Base-by-base conservation (phyloP, 2,329 filamentous ascomycete genomes). In the Beauveria scarabaeidicola region DNA sequence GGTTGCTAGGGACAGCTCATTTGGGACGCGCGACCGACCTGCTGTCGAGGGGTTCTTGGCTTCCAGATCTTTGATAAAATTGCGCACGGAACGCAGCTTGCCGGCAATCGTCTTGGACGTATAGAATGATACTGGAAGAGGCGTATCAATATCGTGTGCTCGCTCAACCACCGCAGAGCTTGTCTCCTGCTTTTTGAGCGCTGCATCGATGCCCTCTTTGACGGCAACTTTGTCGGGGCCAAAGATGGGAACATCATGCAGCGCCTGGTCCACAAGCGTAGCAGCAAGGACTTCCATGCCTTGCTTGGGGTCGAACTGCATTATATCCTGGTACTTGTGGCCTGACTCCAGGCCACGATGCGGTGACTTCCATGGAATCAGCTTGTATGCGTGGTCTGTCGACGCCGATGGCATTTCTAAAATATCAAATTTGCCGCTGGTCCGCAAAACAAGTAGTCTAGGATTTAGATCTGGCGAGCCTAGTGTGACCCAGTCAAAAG, bases 401-500 rank as follows among this genome's bases (percentile, higher is more conserved):
- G 82, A 82, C 60, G 78, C 77, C 1, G 82, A 81, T 5, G 85
- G 83, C 66, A 83, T 81, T 63, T 86, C 81, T 27, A 87, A 68
- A 19, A 88, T 83, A 32, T 85, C 82, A 66, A 86, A 84, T 15
- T 74, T 75, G 19, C 84, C 83, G 63, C 81, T 86, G 38, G 82
- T 82, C 27, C 84, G 77, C 27, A 87, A 69, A 1, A 83, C 82
- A 25, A 87, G 69, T 43, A 84, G 72, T n/a, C 84, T 77, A 32
- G 83, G 82, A 25, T 78, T 78, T 52, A 85, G 67, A 15, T 78
- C 77, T 3, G 81, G 75, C 3, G 81, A 82, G 11, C 79, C 76
- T 51, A 86, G 73, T 3, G 81, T 86, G 10, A 87, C 74, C 84
- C 85, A 88, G 67, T 88, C 85, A 68, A 87, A 87, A 0, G 84